Evolutionary conservation across 306 rosid species (phyloP), one percentile per base, ranked within the genome.

Genomic region (Trichosanthes cucumerina): DNA sequence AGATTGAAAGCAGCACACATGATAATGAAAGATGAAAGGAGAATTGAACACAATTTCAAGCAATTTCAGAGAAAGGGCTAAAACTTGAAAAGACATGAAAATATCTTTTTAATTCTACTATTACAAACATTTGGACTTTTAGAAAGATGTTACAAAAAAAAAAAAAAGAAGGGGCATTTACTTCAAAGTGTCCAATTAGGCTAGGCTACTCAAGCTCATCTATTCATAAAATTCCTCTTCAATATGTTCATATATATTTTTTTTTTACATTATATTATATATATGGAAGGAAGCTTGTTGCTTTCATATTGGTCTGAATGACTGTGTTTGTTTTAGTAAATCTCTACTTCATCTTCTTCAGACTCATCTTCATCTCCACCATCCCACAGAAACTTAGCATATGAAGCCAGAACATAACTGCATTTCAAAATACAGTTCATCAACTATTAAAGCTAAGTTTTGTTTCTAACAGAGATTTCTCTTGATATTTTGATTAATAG

Each of bases 181-280:
- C 10, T 52, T 12, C 63, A 57, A 57, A 57, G 3, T 57, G 14
- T 3, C n/a, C 57, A 2, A 52, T 19, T 52, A 52, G 21, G 58
- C 24, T 53, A 53, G 2, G 59, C 23, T 53, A 53, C 19, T 53
- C 23, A 18, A 53, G 24, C 26, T 53, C 23, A 50, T 15, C n/a
- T 52, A 9, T 52, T 18, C 58, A 19, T 18, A 52, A 52, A 10
- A 1, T 1, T 43, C 47, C 58, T 5, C 26, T 5, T 54, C 11
- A 54, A 54, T 54, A 19, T 54, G 39, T 62, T 62, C 39, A 33
- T 62, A 62, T n/a, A n/a, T n/a, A n/a, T n/a, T n/a, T n/a, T 11
- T 87, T 83, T 43, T 28, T 82, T 89, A 39, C 76, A 19, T 70
- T 9, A 13, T n/a, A n/a, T n/a, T n/a, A n/a, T n/a, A n/a, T 11